Evolutionary conservation across 257 asterid species (phyloP), one percentile per base, ranked within the genome.

Genomic region (Agastache rugosa): DNA sequence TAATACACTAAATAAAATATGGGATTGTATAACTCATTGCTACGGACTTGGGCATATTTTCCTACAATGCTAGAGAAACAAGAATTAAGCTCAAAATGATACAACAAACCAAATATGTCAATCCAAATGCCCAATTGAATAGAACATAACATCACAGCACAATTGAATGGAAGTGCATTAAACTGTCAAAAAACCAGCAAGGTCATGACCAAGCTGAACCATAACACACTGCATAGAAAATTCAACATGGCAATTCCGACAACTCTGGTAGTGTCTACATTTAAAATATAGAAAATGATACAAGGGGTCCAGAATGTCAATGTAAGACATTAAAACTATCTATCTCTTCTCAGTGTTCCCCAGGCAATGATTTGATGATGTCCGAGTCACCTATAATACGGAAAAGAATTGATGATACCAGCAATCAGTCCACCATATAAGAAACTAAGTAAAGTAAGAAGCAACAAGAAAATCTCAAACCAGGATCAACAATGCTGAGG

Each of bases 401-500:
- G 9, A 70, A 15, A 60, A 60, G 59, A 23, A 58, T 11, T 25
- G 15, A 37, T 7, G 14, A 8, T 3, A 39, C 20, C 47, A 73
- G 75, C 20, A 37, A 45, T 14, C 44, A 11, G 2, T 29, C 12
- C 11, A 0, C 11, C 14, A 0, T 3, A 16, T 5, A 23, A 11
- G 27, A 11, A 64, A 5, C 51, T 15, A 6, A 58, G 53, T 22
- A 37, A 16, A 55, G 15, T 27, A 27, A 15, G 20, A 37, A 64
- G 62, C 37, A 17, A n/a, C 14, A 1, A 14, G 20, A 61, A 44
- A 1, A 15, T 25, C 1, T 20, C 27, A 58, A 71, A 88, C 96
- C 93, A 76, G 91, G 90, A 58, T 90, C 96, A 5, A 88, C 76
- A 62, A 88, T 86, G 87, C 92, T 88, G 75, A 90, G 93, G 85